Conservation (phyloP, 2,329 filamentous ascomycete species). For the Alternaria panax region DNA sequence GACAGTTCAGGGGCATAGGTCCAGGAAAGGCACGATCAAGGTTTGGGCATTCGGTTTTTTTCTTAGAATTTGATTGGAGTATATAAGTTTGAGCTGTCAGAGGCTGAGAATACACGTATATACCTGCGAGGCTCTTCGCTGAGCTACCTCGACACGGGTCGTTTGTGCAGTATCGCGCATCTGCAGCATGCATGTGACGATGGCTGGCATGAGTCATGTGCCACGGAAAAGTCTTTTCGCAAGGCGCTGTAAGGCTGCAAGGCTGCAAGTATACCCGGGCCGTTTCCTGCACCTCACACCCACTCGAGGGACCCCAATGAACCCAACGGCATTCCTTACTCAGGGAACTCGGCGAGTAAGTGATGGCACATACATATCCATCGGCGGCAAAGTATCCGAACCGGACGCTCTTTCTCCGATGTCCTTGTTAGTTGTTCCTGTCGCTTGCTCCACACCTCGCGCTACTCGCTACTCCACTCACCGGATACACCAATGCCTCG, state of each 20-base stretch:
- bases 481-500: conserved; percentile 30
- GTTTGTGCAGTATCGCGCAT: background rate
- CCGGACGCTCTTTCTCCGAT: conserved; percentile 19
- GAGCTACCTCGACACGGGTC: conserved; percentile 11
- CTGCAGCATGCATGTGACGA: conserved; percentile 15
- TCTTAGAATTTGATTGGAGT: conserved; percentile 14
- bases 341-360: background rate
- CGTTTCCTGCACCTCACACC: background rate
- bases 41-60: conserved; percentile 19
- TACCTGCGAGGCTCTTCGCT: conserved; percentile 15
- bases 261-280: background rate
- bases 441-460: background rate
- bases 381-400: conserved; percentile 2
- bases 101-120: conserved; percentile 16
- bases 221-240: background rate
- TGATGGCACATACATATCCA: background rate
- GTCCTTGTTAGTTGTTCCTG: conserved; percentile 12
- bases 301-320: background rate
- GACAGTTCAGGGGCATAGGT: conserved; percentile 2
- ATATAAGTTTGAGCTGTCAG: conserved; percentile 4
- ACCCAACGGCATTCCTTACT: background rate
- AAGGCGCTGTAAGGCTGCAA: no score
- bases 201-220: conserved; percentile 14
- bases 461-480: conserved; percentile 34
- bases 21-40: conserved; percentile 9